Percentiles rank a stretch among this genome's conserved stretches.
phyloP scores from a whole-genome alignment of 352 stramenopile species.

The Phytophthora megakarya region DNA sequence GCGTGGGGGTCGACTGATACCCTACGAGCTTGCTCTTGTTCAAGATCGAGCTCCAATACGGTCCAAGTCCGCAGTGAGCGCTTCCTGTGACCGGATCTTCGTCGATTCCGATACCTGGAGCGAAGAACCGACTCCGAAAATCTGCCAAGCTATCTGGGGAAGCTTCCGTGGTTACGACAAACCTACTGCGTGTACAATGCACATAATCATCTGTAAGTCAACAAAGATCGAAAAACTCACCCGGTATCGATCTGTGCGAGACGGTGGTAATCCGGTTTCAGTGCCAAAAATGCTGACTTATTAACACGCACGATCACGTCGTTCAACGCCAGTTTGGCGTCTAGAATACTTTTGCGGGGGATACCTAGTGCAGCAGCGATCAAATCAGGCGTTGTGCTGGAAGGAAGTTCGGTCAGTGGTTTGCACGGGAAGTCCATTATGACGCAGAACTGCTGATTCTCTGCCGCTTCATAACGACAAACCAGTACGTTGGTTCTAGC shows the following conservation, averaged over 20 bases:
- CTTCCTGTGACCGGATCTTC: slow-evolving; percentile 93
- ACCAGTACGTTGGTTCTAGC: slow-evolving; percentile 10
- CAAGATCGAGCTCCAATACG: slow-evolving; percentile 71
- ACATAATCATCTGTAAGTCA: background rate
- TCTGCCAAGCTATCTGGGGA: background rate
- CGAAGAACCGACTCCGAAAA: slow-evolving; percentile 79
- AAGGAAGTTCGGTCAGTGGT: background rate
- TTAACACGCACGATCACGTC: slow-evolving; percentile 7
- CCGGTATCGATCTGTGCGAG: slow-evolving; percentile 5
- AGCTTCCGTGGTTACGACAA: slow-evolving; percentile 10
- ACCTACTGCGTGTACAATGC: slow-evolving; percentile 1
- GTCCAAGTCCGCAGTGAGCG: slow-evolving; percentile 80
- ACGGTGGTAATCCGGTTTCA: slow-evolving; percentile 1
- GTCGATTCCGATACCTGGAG: slow-evolving; percentile 78
- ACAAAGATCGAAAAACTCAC: background rate
- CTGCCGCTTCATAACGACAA: slow-evolving; percentile 2
- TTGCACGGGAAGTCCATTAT: slow-evolving; percentile 14
- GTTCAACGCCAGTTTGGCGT: slow-evolving; percentile 9
- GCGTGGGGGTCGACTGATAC: slow-evolving; percentile 31
- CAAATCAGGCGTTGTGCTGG: background rate
- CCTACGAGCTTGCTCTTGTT: slow-evolving; percentile 30
- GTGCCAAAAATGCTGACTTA: background rate
- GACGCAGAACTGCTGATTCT: background rate
- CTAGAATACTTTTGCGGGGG: background rate
- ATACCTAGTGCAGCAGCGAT: slow-evolving; percentile 9